Percentiles rank a stretch among this genome's conserved stretches.
Conservation (phyloP, 2,329 filamentous ascomycete species). For the Beauveria rudraprayagi region DNA sequence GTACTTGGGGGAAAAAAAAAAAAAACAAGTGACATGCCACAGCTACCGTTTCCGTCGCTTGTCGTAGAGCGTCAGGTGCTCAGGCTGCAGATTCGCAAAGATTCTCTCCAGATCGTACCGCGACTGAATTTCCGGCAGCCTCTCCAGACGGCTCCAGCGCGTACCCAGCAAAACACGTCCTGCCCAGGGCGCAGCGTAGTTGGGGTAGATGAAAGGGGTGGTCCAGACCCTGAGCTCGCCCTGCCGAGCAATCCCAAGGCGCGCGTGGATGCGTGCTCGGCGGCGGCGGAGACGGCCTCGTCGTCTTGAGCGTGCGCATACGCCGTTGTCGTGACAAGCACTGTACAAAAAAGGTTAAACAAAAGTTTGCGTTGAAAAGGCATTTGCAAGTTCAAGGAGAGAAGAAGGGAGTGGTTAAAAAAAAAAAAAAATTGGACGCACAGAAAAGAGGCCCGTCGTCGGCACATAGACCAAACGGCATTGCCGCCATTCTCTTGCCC, state of each 20-base stretch:
- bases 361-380: no score
- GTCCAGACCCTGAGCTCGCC: not conserved
- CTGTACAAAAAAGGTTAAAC: not conserved
- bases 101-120: not conserved
- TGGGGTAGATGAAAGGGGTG: conserved; percentile 1
- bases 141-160: not conserved
- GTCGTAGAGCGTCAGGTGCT: not conserved
- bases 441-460: not conserved
- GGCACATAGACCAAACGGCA: not conserved
- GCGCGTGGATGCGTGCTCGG: not conserved
- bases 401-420: no score
- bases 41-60: not conserved
- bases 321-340: not conserved
- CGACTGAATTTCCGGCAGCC: not conserved
- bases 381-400: no score
- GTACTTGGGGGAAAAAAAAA: no score
- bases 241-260: not conserved
- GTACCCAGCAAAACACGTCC: not conserved
- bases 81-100: conserved; percentile 3
- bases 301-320: not conserved
- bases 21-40: no score
- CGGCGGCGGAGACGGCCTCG: not conserved
- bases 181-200: conserved; percentile 3
- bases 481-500: not conserved
- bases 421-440: not conserved